phyloP scores from a whole-genome alignment of 2,329 filamentous ascomycete genomes.

The Ascosphaera aggregata region DNA sequence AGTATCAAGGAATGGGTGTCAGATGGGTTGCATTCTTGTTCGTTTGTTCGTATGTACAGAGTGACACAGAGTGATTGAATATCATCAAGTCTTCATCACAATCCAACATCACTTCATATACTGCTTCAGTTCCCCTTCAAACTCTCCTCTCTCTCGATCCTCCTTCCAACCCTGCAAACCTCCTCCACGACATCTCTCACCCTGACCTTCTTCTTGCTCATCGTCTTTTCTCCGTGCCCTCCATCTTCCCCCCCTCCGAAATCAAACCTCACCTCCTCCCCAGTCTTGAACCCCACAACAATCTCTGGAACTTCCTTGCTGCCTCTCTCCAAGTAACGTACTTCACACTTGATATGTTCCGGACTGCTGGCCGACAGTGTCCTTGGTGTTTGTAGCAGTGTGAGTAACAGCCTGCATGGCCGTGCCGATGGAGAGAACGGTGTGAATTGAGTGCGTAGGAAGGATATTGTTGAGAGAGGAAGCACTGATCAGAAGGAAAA shows the following conservation, averaged over 20 bases:
- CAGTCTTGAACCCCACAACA: conserved; percentile 80
- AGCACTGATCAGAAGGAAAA: too few species aligned
- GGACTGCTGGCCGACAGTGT: conserved; percentile 58
- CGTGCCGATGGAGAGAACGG: conserved; percentile 64
- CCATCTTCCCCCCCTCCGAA: too few species aligned
- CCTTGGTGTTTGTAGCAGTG: conserved; percentile 59
- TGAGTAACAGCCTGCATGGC: conserved; percentile 71
- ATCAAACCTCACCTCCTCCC: conserved; percentile 69
- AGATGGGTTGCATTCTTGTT: too few species aligned
- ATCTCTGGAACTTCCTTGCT: conserved; percentile 47
- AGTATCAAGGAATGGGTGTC: too few species aligned
- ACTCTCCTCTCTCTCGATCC: conserved; percentile 61
- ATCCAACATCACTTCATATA: too few species aligned
- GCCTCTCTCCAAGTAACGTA: conserved; percentile 46
- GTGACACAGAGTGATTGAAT: too few species aligned
- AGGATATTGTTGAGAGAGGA: conserved; percentile 30
- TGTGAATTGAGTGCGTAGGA: conserved; percentile 72
- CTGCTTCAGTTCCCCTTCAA: too few species aligned
- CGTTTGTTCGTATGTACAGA: too few species aligned
- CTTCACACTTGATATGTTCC: conserved; percentile 49
- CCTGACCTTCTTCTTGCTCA: conserved; percentile 51
- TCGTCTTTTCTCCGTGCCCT: too few species aligned
- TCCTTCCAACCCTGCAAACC: conserved; percentile 69
- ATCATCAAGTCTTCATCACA: too few species aligned
- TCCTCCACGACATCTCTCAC: conserved; percentile 77